phyloP scores from a whole-genome alignment of 805 yeast species.

The Lachancea waltii region DNA sequence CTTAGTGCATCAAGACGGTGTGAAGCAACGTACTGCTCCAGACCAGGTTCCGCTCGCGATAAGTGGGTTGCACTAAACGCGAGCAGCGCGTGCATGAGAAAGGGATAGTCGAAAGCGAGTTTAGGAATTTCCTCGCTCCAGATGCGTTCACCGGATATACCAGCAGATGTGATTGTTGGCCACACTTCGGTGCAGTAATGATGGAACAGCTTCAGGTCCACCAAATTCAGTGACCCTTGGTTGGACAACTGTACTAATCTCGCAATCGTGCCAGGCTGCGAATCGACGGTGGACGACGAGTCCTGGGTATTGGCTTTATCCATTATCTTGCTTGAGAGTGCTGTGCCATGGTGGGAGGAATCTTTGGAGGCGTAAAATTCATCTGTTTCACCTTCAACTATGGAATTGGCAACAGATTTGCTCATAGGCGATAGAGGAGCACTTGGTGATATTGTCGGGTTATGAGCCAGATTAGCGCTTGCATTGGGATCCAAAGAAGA shows the following conservation, averaged over 20 bases:
- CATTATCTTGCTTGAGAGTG: constrained; percentile 13
- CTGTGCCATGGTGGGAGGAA: constrained; percentile 10
- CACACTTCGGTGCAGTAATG: constrained; percentile 84
- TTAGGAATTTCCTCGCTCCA: constrained; percentile 88
- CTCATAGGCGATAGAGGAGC: constrained; percentile 23
- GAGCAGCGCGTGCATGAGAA: constrained; percentile 83
- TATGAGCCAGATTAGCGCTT: constrained; percentile 21
- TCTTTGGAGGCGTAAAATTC: constrained; percentile 14
- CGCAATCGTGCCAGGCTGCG: constrained; percentile 16
- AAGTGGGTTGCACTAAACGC: constrained; percentile 92
- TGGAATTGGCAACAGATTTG: constrained; percentile 7
- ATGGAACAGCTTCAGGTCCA: constrained; percentile 77
- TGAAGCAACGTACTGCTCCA: constrained; percentile 73
- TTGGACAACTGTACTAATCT: constrained; percentile 22
- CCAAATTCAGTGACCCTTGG: constrained; percentile 47
- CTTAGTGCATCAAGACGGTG: constrained; percentile 86
- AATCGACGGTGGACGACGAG: constrained; percentile 12
- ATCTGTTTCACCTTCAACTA: constrained; percentile 1
- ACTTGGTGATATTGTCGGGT: constrained; percentile 24
- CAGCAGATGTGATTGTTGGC: constrained; percentile 83
- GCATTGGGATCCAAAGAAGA: constrained; percentile 12
- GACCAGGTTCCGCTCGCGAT: constrained; percentile 65
- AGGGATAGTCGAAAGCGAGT: constrained; percentile 81
- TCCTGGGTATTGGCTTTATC: constrained; percentile 16
- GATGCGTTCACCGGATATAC: constrained; percentile 70